phyloP scores from a whole-genome alignment of 768 basidiomycete genomes.

The Podaxis mareebaensis region DNA sequence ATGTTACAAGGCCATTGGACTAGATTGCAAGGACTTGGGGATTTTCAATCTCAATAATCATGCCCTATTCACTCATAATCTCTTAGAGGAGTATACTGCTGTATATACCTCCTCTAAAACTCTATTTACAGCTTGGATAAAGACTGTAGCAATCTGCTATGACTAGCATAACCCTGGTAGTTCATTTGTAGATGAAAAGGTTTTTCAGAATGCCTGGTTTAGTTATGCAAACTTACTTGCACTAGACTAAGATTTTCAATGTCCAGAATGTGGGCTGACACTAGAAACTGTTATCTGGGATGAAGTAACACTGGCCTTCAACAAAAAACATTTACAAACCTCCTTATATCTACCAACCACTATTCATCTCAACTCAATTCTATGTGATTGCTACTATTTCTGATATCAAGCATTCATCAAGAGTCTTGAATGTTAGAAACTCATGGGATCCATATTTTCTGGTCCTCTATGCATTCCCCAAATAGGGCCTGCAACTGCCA shows the following conservation, averaged over 20 bases:
- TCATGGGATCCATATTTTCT: neutral
- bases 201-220: conserved; percentile 36
- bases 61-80: conserved; percentile 29
- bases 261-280: conserved; percentile 25
- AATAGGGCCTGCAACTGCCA: no score
- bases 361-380: conserved; percentile 22
- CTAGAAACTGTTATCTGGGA: conserved; percentile 35
- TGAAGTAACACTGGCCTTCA: conserved; percentile 32
- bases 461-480: neutral
- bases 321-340: conserved; percentile 25
- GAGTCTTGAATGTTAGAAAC: conserved; percentile 20
- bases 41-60: conserved; percentile 37
- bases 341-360: conserved; percentile 29
- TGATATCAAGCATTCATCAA: conserved; percentile 29
- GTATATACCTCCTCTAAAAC: conserved; percentile 34
- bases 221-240: conserved; percentile 25
- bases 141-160: conserved; percentile 25
- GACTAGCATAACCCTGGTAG: neutral
- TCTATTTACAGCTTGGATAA: conserved; percentile 32
- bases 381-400: conserved; percentile 15
- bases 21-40: conserved; percentile 27
- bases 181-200: conserved; percentile 28
- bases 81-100: conserved; percentile 35
- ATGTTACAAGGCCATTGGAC: conserved; percentile 27
- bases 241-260: conserved; percentile 27